phyloP scores from a whole-genome alignment of 2,329 filamentous ascomycete genomes.

The Penicillium hordei region DNA sequence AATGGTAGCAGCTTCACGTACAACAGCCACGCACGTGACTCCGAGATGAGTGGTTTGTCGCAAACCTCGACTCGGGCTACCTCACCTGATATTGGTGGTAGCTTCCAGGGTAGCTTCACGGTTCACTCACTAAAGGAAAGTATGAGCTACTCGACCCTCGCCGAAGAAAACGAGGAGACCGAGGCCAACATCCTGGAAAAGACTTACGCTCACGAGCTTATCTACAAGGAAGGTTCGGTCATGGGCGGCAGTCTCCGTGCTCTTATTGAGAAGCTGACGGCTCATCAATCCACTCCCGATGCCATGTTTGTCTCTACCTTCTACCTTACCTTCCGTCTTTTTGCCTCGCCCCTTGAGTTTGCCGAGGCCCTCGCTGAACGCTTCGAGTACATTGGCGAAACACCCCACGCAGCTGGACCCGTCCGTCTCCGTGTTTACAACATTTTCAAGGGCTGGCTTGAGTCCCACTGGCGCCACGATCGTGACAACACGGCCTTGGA shows the following conservation, averaged over 20 bases:
- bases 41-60: slow-evolving; percentile 76
- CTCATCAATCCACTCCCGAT: slow-evolving; percentile 89
- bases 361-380: slow-evolving; percentile 82
- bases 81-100: slow-evolving; percentile 68
- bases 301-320: slow-evolving; percentile 90
- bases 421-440: slow-evolving; percentile 93
- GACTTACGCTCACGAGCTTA: slow-evolving; percentile 85
- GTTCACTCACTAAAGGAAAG: slow-evolving; percentile 68
- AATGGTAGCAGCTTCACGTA: slow-evolving; percentile 77
- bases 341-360: slow-evolving; percentile 77
- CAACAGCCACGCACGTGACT: slow-evolving; percentile 69
- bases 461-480: slow-evolving; percentile 88
- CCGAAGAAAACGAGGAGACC: slow-evolving; percentile 74
- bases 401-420: slow-evolving; percentile 69
- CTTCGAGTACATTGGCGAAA: slow-evolving; percentile 86
- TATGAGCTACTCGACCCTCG: slow-evolving; percentile 62
- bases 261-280: slow-evolving; percentile 89
- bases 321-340: slow-evolving; percentile 92
- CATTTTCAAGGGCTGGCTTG: slow-evolving; percentile 94
- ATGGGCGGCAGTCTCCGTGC: slow-evolving; percentile 87
- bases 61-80: slow-evolving; percentile 84
- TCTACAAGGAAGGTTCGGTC: slow-evolving; percentile 95
- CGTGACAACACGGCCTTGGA: slow-evolving; percentile 74
- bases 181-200: slow-evolving; percentile 86
- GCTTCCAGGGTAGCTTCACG: slow-evolving; percentile 54